A percentile compares a stretch with the other conserved stretches of the same genome.
Conservation (phyloP, 1,284 basidiomycete genomes). For the Fomes fomentarius region DNA sequence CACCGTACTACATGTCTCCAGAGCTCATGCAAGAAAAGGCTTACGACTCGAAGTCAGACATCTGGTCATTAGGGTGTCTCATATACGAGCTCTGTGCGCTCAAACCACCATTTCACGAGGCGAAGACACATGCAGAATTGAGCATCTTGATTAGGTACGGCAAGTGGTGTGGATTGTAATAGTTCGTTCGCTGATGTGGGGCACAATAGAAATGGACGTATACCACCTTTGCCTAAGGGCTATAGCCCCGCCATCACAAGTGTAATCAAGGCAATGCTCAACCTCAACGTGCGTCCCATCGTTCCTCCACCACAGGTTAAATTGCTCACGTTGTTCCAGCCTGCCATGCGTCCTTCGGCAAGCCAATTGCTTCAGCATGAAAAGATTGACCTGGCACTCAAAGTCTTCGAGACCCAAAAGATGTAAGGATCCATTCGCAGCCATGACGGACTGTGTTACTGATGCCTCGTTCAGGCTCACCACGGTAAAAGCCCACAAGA, state of each 20-base stretch:
- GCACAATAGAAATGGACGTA: constrained; percentile 75
- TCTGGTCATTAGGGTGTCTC: constrained; percentile 97
- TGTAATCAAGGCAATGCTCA: constrained; percentile 88
- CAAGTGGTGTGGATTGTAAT: neutral
- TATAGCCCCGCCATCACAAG: constrained; percentile 75
- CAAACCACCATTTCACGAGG: constrained; percentile 90
- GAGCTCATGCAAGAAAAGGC: constrained; percentile 95
- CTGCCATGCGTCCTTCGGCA: constrained; percentile 83
- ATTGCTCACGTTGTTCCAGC: constrained; percentile 43
- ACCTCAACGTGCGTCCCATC: constrained; percentile 80
- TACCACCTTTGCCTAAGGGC: constrained; percentile 82
- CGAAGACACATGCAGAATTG: constrained; percentile 85
- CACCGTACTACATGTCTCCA: constrained; percentile 98
- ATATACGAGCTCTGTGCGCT: constrained; percentile 95
- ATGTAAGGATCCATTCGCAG: constrained; percentile 54
- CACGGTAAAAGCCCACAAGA: constrained; percentile 64
- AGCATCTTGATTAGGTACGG: constrained; percentile 78
- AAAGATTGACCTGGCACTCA: constrained; percentile 71
- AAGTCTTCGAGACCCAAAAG: constrained; percentile 78
- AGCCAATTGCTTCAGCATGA: constrained; percentile 79
- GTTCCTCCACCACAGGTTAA: no score
- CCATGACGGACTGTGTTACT: neutral
- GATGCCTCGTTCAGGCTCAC: constrained; percentile 47
- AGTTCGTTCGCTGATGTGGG: neutral
- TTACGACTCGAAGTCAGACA: constrained; percentile 97